Evolutionary conservation across 2,329 filamentous ascomycete species (phyloP).

Genomic region (Ophiostoma sp.): DNA sequence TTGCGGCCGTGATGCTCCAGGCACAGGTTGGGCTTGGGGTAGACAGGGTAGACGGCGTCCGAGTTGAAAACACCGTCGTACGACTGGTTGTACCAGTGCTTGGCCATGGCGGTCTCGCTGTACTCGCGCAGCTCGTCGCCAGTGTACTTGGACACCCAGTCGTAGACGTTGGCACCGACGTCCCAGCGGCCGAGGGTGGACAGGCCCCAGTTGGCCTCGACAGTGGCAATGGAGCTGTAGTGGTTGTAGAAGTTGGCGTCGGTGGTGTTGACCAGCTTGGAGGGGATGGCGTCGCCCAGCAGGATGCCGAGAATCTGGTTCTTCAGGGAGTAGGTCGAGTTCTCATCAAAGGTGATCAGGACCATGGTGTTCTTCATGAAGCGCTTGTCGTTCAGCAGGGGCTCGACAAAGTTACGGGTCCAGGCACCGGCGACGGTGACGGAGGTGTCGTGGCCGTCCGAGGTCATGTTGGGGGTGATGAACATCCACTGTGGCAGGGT

Average conservation of each 20-base stretch:
- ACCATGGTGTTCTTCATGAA: constrained; percentile 75
- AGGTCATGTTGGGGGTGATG: constrained; percentile 70
- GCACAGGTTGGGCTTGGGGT: constrained; percentile 32
- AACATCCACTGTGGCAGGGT: constrained; percentile 67
- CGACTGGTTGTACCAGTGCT: constrained; percentile 30
- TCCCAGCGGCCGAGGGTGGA: constrained; percentile 67
- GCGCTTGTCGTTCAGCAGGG: constrained; percentile 61
- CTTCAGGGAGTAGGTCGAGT: constrained; percentile 58
- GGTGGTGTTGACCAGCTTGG: constrained; percentile 58
- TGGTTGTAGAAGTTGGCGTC: constrained; percentile 69
- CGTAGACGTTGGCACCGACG: constrained; percentile 65
- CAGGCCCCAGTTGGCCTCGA: constrained; percentile 64
- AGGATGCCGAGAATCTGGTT: constrained; percentile 69
- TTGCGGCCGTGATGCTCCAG: constrained; percentile 29
- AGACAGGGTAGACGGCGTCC: constrained; percentile 26
- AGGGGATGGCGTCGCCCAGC: constrained; percentile 67
- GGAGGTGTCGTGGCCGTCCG: constrained; percentile 68
- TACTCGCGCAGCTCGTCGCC: constrained; percentile 43
- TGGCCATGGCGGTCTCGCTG: constrained; percentile 21
- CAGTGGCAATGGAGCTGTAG: constrained; percentile 63
- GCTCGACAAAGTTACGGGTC: constrained; percentile 62
- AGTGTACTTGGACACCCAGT: constrained; percentile 55
- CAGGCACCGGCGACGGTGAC: constrained; percentile 64
- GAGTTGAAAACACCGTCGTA: constrained; percentile 33
- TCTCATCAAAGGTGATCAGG: constrained; percentile 75